phyloP scores from a whole-genome alignment of 352 stramenopile species.

The Hyphochytrium catenoides region DNA sequence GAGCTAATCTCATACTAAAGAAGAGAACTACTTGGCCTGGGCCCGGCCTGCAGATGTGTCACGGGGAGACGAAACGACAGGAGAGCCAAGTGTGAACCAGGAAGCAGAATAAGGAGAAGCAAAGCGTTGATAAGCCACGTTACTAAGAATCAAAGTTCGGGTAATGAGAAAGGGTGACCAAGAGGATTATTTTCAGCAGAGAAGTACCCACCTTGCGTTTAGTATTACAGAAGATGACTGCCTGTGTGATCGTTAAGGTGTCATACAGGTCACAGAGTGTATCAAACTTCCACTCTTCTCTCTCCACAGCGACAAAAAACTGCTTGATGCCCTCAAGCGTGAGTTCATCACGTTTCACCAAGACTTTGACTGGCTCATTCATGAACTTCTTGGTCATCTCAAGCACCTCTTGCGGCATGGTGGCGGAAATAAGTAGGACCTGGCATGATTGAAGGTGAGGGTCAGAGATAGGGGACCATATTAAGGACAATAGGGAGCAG shows the following conservation, averaged over 20 bases:
- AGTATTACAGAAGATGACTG: conserved; percentile 98
- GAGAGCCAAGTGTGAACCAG: neutral
- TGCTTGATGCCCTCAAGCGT: conserved; percentile 93
- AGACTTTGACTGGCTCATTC: conserved; percentile 86
- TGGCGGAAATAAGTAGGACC: conserved; percentile 84
- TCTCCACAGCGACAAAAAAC: conserved; percentile 94
- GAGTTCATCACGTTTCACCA: conserved; percentile 90
- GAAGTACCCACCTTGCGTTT: conserved; percentile 60
- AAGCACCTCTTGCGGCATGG: conserved; percentile 75
- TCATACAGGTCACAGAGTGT: conserved; percentile 96
- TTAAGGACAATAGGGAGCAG: too few species aligned
- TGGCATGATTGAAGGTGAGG: too few species aligned
- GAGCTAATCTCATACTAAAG: too few species aligned
- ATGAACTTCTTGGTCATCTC: conserved; percentile 95
- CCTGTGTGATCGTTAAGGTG: conserved; percentile 95
- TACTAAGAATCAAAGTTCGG: neutral
- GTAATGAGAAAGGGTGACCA: neutral
- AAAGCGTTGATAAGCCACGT: neutral
- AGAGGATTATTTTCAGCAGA: neutral
- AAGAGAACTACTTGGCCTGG: too few species aligned
- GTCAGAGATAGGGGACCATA: too few species aligned
- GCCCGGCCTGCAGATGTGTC: too few species aligned
- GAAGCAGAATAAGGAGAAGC: neutral
- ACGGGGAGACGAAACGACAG: too few species aligned
- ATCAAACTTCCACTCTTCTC: conserved; percentile 98